These are phyloP conservation scores for Monosporascus sp. DNA, from an alignment of 2,329 filamentous ascomycete genomes.

Conservation along the genomic window DNA sequence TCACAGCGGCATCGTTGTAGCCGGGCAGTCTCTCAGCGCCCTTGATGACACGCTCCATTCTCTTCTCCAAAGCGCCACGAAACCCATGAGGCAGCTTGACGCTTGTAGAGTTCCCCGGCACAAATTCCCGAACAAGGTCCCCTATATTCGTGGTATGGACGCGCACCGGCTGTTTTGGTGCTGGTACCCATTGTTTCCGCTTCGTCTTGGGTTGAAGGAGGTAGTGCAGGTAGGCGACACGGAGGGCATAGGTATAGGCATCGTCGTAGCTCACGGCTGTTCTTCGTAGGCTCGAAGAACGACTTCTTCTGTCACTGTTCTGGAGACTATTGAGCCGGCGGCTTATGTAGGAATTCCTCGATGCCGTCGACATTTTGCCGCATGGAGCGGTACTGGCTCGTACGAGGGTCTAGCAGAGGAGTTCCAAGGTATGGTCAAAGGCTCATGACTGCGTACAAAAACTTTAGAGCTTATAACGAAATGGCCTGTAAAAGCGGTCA, in stretches of 20 bases:
- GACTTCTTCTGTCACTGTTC: constrained; percentile 35
- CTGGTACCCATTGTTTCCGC: constrained; percentile 77
- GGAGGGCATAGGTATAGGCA: constrained; percentile 85
- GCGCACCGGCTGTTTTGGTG: constrained; percentile 55
- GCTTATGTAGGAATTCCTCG: constrained; percentile 40
- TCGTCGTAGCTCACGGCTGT: constrained; percentile 62
- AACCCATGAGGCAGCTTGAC: constrained; percentile 56
- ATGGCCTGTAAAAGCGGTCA: background rate
- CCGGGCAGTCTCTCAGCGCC: constrained; percentile 81
- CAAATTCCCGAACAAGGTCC: constrained; percentile 85
- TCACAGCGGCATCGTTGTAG: constrained; percentile 84
- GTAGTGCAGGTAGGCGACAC: constrained; percentile 87
- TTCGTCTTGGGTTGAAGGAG: constrained; percentile 87
- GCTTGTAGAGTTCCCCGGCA: constrained; percentile 41
- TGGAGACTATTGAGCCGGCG: constrained; percentile 41
- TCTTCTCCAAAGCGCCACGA: constrained; percentile 53
- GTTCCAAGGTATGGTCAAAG: constrained; percentile 2
- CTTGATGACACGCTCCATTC: constrained; percentile 73
- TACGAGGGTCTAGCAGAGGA: background rate
- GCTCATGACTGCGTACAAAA: constrained; percentile 61
- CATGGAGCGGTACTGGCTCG: background rate
- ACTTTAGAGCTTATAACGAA: constrained; percentile 48
- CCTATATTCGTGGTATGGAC: constrained; percentile 69
- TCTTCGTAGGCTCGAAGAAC: constrained; percentile 43
- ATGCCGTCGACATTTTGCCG: constrained; percentile 45